A percentile compares a stretch with the other conserved stretches of the same genome.
Conservation (phyloP, 768 basidiomycete genomes). For the Leucocoprinus birnbaumii region DNA sequence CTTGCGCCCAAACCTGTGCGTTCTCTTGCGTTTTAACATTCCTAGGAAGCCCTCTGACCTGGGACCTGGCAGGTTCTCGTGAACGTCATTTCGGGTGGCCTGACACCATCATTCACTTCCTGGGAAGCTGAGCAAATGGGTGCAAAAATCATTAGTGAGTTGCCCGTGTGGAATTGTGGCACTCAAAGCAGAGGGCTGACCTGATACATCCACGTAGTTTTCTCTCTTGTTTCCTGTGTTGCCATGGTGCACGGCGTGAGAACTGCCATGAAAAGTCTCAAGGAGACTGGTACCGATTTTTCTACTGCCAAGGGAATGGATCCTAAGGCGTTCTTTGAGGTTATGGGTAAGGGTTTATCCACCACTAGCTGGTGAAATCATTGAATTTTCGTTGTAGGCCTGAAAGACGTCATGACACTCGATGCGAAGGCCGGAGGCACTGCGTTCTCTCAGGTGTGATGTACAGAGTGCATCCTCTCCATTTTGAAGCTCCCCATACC, state of each 20-base stretch:
- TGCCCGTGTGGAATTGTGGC: not conserved
- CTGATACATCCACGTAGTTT: slow-evolving; percentile 38
- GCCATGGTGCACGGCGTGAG: slow-evolving; percentile 75
- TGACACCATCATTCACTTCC: slow-evolving; percentile 71
- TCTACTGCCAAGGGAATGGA: slow-evolving; percentile 61
- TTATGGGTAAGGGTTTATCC: slow-evolving; percentile 48
- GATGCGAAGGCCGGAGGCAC: slow-evolving; percentile 8
- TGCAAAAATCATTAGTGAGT: slow-evolving; percentile 75
- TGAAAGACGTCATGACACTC: slow-evolving; percentile 2
- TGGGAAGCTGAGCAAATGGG: slow-evolving; percentile 66
- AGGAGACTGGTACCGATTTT: slow-evolving; percentile 77
- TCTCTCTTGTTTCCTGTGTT: slow-evolving; percentile 72
- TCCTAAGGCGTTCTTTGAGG: slow-evolving; percentile 72
- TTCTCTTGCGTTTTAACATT: not conserved
- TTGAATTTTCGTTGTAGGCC: not conserved
- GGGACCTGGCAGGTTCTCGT: slow-evolving; percentile 52
- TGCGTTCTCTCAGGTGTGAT: slow-evolving; percentile 5
- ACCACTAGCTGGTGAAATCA: not conserved
- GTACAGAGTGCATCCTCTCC: not conserved
- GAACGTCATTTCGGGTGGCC: slow-evolving; percentile 74
- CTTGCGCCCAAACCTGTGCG: slow-evolving; percentile 67
- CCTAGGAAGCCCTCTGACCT: not conserved
- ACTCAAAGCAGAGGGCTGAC: no score
- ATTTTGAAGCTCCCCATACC: no score
- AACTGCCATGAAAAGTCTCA: slow-evolving; percentile 67